Evolutionary conservation across 2,329 filamentous ascomycete species (phyloP), one percentile per base, ranked within the genome.

Genomic region (Clonostachys sp.): DNA sequence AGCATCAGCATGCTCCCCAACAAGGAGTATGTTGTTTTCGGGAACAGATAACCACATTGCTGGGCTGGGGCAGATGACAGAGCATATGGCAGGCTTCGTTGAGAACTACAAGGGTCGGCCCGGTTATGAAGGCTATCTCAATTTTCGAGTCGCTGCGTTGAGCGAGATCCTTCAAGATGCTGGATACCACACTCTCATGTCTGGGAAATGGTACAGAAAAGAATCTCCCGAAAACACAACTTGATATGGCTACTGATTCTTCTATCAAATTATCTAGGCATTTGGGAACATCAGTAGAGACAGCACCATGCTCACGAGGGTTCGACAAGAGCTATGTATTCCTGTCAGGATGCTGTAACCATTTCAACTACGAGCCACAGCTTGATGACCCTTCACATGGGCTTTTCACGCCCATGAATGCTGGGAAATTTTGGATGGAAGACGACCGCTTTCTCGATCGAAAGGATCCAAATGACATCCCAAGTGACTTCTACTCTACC

Each of bases 11-110:
- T 86, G 81, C 61, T 84, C 80, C 45, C 83, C 83, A 2, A 81
- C 80, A 4, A 69, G 81, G 39, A 78, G 81, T n/a, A 86, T 86
- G 82, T 73, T 86, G 53, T 77, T 85, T 72, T 83, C 80, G 8
- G 59, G 59, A 7, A 59, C 58, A 1, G 80, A 83, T 55, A 74
- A 83, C 54, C 79, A 79, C 56, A 78, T 78, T 47, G 74, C 75
- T 10, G 74, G 80, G 3, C 65, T 84, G 3, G 81, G 80, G 3
- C 81, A 59, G 13, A 62, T 53, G 7, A 57, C 59, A 52, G 60
- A 56, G 6, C 16, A 42, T 9, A 30, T 30, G 24, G 24, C 24
- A 30, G 24, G 24, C 8, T n/a, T 35, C 41, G 12, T 20, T n/a
- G 17, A 30, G 2, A 13, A 38, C 17, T 38, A 35, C 33, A 34